Conservation (phyloP, 495 filamentous ascomycete genomes). For the Beverwykella pulmonaria region DNA sequence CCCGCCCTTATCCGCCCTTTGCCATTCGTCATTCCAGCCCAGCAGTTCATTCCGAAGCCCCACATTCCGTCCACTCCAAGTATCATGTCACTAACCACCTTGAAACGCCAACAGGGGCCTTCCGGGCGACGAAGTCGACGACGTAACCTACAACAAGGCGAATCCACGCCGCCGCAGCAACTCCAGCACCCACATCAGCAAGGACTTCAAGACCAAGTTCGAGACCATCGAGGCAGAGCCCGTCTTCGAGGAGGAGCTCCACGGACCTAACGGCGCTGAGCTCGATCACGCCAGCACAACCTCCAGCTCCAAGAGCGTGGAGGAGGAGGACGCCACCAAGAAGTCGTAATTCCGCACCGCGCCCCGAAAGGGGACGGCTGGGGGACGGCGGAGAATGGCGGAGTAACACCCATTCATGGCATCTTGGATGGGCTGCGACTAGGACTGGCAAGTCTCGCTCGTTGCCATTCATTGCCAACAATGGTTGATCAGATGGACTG, state of each 20-base stretch:
- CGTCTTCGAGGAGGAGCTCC: constrained; percentile 82
- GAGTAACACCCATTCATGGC: constrained; percentile 7
- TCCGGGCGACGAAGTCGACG: constrained; percentile 75
- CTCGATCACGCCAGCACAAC: constrained; percentile 47
- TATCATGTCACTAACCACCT: constrained; percentile 13
- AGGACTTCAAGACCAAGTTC: constrained; percentile 84
- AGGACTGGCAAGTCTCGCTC: constrained; percentile 12
- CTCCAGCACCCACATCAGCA: constrained; percentile 70
- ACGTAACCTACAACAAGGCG: constrained; percentile 71
- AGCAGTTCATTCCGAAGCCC: neutral
- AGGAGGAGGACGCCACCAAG: constrained; percentile 44
- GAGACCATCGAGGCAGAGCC: constrained; percentile 82
- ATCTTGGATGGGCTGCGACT: neutral
- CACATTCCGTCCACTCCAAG: constrained; percentile 23
- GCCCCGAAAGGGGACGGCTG: constrained; percentile 21
- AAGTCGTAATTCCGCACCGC: constrained; percentile 28
- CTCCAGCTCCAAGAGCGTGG: constrained; percentile 40
- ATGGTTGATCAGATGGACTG: constrained; percentile 21
- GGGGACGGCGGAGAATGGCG: neutral
- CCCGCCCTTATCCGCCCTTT: neutral
- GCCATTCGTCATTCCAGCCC: constrained; percentile 1
- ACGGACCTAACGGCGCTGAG: constrained; percentile 50
- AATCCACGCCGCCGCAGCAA: constrained; percentile 92
- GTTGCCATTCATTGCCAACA: neutral
- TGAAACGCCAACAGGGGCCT: constrained; percentile 65